Percentiles rank a stretch among this genome's conserved stretches.
Conservation (phyloP, 2,329 filamentous ascomycete genomes). For the Cytospora schulzeri region DNA sequence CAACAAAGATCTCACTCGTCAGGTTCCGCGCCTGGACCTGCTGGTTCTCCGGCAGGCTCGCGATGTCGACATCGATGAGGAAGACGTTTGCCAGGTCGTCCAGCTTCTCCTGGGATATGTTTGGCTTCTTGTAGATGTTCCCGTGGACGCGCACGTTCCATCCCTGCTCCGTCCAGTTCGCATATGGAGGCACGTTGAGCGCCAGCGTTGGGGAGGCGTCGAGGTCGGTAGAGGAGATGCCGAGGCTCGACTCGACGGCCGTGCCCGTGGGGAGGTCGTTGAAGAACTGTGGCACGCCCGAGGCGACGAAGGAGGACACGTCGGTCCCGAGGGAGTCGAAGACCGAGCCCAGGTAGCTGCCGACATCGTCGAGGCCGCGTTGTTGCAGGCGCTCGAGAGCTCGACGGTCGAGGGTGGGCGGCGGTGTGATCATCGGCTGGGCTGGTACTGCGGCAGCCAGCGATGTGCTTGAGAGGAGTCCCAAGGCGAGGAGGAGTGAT, state of each 20-base stretch:
- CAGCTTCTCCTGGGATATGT: slow-evolving; percentile 64
- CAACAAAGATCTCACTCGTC: slow-evolving; percentile 72
- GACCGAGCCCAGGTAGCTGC: slow-evolving; percentile 53
- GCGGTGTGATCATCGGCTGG: slow-evolving; percentile 35
- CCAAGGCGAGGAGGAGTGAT: slow-evolving; percentile 18
- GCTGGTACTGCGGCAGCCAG: slow-evolving; percentile 29
- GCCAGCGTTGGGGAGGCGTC: slow-evolving; percentile 68
- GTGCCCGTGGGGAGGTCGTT: slow-evolving; percentile 65
- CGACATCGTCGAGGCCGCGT: slow-evolving; percentile 43
- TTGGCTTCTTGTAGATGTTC: slow-evolving; percentile 79
- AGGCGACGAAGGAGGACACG: slow-evolving; percentile 62
- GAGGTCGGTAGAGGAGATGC: slow-evolving; percentile 60
- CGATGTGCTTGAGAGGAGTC: slow-evolving; percentile 23
- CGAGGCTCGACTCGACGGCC: slow-evolving; percentile 62
- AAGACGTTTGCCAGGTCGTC: slow-evolving; percentile 72
- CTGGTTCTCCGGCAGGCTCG: slow-evolving; percentile 59
- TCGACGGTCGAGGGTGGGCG: slow-evolving; percentile 35
- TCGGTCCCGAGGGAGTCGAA: slow-evolving; percentile 55
- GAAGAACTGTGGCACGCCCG: slow-evolving; percentile 69
- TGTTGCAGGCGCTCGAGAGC: slow-evolving; percentile 35
- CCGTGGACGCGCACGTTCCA: slow-evolving; percentile 79
- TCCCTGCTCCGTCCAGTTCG: slow-evolving; percentile 76
- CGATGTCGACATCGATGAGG: slow-evolving; percentile 65
- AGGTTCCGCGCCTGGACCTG: slow-evolving; percentile 72
- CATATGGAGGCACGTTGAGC: slow-evolving; percentile 70